A percentile compares a stretch with the other conserved stretches of the same genome.
Evolutionary conservation across 2,329 filamentous ascomycete species (phyloP).

Genomic region (Claviceps arundinis): DNA sequence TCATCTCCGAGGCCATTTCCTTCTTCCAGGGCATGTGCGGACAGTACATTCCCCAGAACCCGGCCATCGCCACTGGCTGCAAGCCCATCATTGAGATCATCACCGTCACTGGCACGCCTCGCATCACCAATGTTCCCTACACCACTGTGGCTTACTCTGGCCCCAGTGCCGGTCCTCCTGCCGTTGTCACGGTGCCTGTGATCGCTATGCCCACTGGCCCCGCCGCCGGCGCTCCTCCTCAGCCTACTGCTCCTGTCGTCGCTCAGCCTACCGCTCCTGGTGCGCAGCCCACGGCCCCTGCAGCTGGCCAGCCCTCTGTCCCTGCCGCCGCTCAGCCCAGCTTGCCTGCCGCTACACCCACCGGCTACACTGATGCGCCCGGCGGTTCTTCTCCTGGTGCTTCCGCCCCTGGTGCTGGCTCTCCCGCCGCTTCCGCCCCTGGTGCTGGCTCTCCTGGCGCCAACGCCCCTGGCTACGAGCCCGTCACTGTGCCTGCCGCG

Average conservation of each 20-base stretch:
- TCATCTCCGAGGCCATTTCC: slow-evolving; percentile 57
- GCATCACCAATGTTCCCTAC: slow-evolving; percentile 32
- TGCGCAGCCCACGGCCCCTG: slow-evolving; percentile 5
- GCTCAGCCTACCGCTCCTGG: slow-evolving; percentile 4
- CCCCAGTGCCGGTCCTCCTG: slow-evolving; percentile 31
- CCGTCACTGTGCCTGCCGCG: slow-evolving; percentile 10
- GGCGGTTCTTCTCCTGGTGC: not conserved
- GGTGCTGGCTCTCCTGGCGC: not conserved
- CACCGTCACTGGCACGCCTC: slow-evolving; percentile 38
- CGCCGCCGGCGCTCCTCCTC: slow-evolving; percentile 5
- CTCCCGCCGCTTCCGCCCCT: not conserved
- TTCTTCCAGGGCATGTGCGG: slow-evolving; percentile 92
- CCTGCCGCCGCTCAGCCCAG: slow-evolving; percentile 3
- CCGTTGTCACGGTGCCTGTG: slow-evolving; percentile 39
- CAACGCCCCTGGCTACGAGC: not conserved
- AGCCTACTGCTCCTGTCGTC: slow-evolving; percentile 2
- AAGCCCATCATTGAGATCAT: slow-evolving; percentile 50
- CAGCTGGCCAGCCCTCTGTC: slow-evolving; percentile 3
- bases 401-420: not conserved
- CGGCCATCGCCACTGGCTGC: slow-evolving; percentile 69
- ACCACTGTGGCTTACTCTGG: slow-evolving; percentile 38
- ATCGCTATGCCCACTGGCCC: slow-evolving; percentile 32
- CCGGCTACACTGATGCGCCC: slow-evolving; percentile 2
- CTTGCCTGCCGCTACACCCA: slow-evolving; percentile 6
- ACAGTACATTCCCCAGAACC: slow-evolving; percentile 58